Evolutionary conservation across 192 early-diverging fungal genomes (phyloP), one percentile per base, ranked within the genome.

Genomic region (Entomortierella beljakovae): DNA sequence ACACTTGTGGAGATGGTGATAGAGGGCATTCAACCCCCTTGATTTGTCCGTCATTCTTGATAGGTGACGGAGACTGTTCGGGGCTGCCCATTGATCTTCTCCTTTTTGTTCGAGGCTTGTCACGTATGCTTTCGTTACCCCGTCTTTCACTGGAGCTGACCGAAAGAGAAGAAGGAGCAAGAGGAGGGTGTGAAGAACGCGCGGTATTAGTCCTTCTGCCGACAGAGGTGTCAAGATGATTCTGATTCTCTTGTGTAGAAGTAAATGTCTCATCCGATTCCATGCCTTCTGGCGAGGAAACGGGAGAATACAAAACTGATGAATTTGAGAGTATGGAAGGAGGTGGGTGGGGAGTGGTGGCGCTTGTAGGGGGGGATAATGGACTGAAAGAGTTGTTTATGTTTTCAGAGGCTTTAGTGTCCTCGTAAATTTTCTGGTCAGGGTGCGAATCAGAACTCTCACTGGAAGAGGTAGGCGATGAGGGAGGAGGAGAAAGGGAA

Each of bases 1-100:
- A 22, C 9, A 29, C 2, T 7, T 31, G 8, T 34, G 32, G 34
- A 6, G 54, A 57, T 33, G 54, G 18, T 31, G 54, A 57, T n/a
- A 33, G 20, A 33, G 54, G 31, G 20, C 28, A 26, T 10, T 20
- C 32, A 4, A 33, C 34, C 26, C 49, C 49, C 22, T 49, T 46
- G 54, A 31, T 58, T 4, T 28, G 28, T n/a, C 37, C n/a, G 31
- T 49, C 42, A 58, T 33, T 31, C 59, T 61, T 43, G 50, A 35
- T 20, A 15, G 46, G 1, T 8, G 57, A 53, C 25, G 25, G 57
- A 57, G 43, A 23, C 57, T 64, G 57, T 25, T 35, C 18, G 22
- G 38, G 3, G 23, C 43, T 48, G 26, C 9, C 49, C 50, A 69
- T 69, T 69, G 67, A 69, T 69, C 57, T 59, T 69, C 49, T 69